Base-by-base conservation (phyloP, 1,139 yeast species). In the Blastobotrys malaysiensis region DNA sequence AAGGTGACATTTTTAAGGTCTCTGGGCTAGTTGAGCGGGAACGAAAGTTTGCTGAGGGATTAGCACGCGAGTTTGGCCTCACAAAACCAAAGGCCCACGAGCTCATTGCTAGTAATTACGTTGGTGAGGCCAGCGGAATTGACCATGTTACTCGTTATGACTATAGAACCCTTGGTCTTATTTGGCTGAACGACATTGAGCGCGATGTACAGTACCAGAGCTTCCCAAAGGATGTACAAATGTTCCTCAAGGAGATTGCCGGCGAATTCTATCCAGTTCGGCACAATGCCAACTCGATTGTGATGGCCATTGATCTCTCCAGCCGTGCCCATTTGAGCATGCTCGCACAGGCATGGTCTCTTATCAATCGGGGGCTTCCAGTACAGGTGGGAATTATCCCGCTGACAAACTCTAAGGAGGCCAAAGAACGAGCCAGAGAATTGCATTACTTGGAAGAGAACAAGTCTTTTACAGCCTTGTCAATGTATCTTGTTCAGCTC, bases 331-430 rank as follows among this genome's bases (percentile, higher is more conserved):
- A 66, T 63, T 78, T 56, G 68, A 76, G 82, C 3, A 67, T 82
- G 45, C 65, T 83, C 0, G 76, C 79, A 43, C 65, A 60, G 43
- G 72, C 81, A 1, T 76, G 87, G 18, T 67, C 82, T 24, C 53
- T 73, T 27, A 56, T 69, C 2, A 61, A 79, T 26, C 77, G 80
- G 45, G 82, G 83, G 0, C 75, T 87, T 16, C 90, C 97, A 0
- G 86, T 90, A 61, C 88, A 91, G 66, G 66, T 93, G 54, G 99
- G 97, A 2, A 59, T 93, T 1, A 71, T 93, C 22, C 96, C 98
- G 0, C 59, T 87, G 2, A 71, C 69, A 6, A 57, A 61, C 21
- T 59, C 65, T 14, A 55, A 54, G 14, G 60, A 62, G n/a, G 59
- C 63, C 26, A 61, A 62, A 45, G 59, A 56, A 7, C 58, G 68